Evolutionary conservation across 2,329 filamentous ascomycete genomes (phyloP).

Genomic region (Phaeoacremonium minimum): DNA sequence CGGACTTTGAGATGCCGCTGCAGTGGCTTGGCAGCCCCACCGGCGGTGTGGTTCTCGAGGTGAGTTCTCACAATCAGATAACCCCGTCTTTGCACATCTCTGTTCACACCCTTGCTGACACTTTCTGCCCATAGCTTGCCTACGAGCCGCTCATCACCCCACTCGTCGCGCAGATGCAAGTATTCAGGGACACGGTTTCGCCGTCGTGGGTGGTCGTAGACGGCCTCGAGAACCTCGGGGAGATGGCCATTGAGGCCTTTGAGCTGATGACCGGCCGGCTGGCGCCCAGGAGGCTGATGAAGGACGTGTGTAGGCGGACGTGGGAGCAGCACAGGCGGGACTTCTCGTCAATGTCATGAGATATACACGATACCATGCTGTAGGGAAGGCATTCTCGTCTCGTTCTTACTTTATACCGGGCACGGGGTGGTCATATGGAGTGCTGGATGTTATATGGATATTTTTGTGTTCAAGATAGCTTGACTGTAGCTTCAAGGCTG

Average conservation of each 20-base stretch:
- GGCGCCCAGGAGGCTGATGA: conserved; percentile 66
- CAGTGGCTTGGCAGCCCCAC: conserved; percentile 68
- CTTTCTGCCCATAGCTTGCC: conserved; percentile 43
- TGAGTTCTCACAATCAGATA: conserved; percentile 12
- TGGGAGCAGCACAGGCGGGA: conserved; percentile 31
- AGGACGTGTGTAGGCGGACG: conserved; percentile 45
- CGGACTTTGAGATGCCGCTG: conserved; percentile 65
- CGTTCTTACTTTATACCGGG: too few species aligned
- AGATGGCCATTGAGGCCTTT: conserved; percentile 74
- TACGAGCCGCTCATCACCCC: conserved; percentile 70
- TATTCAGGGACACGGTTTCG: conserved; percentile 39
- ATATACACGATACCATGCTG: too few species aligned
- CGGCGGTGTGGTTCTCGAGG: conserved; percentile 69
- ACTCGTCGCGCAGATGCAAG: conserved; percentile 61
- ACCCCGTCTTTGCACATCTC: background rate
- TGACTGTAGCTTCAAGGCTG: too few species aligned
- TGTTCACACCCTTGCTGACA: background rate
- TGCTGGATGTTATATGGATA: too few species aligned
- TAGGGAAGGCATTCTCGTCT: too few species aligned
- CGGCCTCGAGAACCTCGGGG: conserved; percentile 66
- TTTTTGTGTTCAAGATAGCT: too few species aligned
- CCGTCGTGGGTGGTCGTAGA: conserved; percentile 68
- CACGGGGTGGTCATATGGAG: too few species aligned
- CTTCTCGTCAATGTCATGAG: conserved; percentile 11
- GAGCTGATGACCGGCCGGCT: conserved; percentile 71